Conservation (phyloP, 208 protist genomes). For the Wallacemonas sp. region DNA sequence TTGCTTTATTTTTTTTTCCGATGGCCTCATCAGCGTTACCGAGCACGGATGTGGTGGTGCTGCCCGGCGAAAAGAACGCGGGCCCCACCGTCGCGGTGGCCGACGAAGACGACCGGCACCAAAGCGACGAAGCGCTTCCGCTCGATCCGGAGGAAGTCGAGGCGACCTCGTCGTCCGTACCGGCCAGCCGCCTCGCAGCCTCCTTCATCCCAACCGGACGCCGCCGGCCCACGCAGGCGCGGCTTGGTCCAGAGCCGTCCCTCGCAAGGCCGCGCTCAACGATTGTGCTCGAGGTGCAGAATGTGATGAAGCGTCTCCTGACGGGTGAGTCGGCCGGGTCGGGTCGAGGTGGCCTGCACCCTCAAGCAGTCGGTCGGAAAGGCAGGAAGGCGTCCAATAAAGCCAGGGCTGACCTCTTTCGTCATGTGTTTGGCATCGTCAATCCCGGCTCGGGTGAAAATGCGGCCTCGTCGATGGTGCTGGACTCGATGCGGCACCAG, state of each 20-base stretch:
- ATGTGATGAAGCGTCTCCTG: not conserved
- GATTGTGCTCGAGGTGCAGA: slow-evolving; percentile 9
- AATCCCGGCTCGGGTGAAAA: slow-evolving; percentile 72
- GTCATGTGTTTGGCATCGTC: slow-evolving; percentile 66
- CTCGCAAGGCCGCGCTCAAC: not conserved
- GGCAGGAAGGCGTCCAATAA: not conserved
- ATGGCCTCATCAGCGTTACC: not conserved
- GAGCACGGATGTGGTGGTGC: slow-evolving; percentile 2
- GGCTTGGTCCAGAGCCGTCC: not conserved
- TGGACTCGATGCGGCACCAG: slow-evolving; percentile 32
- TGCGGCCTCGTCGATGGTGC: slow-evolving; percentile 30
- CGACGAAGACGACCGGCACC: no score
- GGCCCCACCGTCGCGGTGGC: no score
- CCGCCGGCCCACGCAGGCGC: no score
- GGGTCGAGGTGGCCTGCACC: not conserved
- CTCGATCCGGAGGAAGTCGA: not conserved
- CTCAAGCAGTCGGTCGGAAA: not conserved
- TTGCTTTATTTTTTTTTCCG: no score
- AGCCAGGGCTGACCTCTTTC: slow-evolving; percentile 15
- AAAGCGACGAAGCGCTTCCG: not conserved
- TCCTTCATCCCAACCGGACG: not conserved
- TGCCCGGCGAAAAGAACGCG: not conserved
- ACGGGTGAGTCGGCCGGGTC: not conserved
- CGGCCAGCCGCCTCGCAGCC: no score
- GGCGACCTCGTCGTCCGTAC: no score